These are phyloP conservation scores for Ophiostoma perfectum DNA, from an alignment of 2,329 filamentous ascomycete species.

Conservation along the genomic window DNA sequence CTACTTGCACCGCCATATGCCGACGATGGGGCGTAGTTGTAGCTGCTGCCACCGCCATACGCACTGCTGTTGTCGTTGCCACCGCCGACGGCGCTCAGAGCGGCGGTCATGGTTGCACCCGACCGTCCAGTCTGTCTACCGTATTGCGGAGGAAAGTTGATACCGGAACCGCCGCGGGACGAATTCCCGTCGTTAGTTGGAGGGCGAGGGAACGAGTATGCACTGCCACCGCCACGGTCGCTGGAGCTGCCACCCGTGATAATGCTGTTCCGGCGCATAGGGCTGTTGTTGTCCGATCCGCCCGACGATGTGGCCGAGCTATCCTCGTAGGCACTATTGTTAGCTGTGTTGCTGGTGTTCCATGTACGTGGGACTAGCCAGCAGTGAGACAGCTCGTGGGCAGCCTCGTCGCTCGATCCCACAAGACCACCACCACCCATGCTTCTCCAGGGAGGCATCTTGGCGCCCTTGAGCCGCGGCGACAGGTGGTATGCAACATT, in stretches of 20 bases:
- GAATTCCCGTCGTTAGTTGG: constrained; percentile 26
- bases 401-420: constrained; percentile 34
- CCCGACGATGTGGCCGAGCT: constrained; percentile 13
- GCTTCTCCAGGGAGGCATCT: constrained; percentile 51
- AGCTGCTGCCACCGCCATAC: neutral
- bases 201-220: constrained; percentile 30
- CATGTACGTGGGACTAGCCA: constrained; percentile 44
- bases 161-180: constrained; percentile 7
- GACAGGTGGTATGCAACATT: constrained; percentile 54
- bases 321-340: constrained; percentile 26
- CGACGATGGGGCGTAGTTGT: constrained; percentile 12
- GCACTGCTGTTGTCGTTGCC: neutral
- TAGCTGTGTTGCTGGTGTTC: constrained; percentile 31
- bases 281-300: constrained; percentile 29
- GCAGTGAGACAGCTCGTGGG: constrained; percentile 50
- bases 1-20: neutral
- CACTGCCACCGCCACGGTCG: constrained; percentile 13
- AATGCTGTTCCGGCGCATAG: constrained; percentile 23
- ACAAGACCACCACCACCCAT: constrained; percentile 33
- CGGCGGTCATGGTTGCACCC: constrained; percentile 25
- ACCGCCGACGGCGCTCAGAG: constrained; percentile 18
- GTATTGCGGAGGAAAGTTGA: neutral
- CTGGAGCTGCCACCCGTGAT: constrained; percentile 8
- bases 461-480: constrained; percentile 47
- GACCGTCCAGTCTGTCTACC: constrained; percentile 29